Conservation (phyloP, 768 basidiomycete species). For the Pleurotus platypus region DNA sequence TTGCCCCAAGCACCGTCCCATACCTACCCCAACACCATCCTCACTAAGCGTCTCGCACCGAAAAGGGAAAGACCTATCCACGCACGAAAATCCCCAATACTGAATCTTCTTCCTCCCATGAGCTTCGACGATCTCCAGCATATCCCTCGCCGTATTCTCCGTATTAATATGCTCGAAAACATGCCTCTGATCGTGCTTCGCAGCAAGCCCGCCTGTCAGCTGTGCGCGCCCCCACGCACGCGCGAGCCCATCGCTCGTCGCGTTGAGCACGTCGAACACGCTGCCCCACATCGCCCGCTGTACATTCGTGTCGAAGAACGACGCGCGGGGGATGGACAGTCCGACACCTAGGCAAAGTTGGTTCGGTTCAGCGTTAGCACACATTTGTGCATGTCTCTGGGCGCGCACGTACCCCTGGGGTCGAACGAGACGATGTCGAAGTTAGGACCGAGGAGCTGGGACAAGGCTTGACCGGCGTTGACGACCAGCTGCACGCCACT, state of each 20-base stretch:
- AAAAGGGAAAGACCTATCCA: background rate
- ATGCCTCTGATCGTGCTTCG: constrained; percentile 21
- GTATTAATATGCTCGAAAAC: constrained; percentile 29
- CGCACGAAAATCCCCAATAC: constrained; percentile 26
- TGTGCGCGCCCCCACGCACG: constrained; percentile 28
- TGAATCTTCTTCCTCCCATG: constrained; percentile 28
- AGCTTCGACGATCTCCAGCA: constrained; percentile 30
- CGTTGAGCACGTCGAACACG: constrained; percentile 16
- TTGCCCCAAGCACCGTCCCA: constrained; percentile 22
- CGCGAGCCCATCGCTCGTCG: constrained; percentile 21
- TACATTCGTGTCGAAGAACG: constrained; percentile 30
- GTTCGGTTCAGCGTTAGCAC: background rate
- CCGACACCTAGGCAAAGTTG: constrained; percentile 24
- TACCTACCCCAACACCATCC: constrained; percentile 16
- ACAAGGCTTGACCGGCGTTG: constrained; percentile 19
- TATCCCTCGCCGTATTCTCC: constrained; percentile 34
- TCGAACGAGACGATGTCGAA: constrained; percentile 48
- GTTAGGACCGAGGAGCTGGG: constrained; percentile 34
- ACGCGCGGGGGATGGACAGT: constrained; percentile 29
- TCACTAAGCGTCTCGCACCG: background rate
- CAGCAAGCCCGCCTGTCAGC: constrained; percentile 26
- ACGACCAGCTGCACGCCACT: constrained; percentile 33
- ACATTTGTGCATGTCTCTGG: background rate
- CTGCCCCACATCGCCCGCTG: constrained; percentile 27
- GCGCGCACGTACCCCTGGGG: constrained; percentile 31